Base-by-base conservation (phyloP, 1,284 basidiomycete genomes). In the Austroboletus olivaceoglutinosus region DNA sequence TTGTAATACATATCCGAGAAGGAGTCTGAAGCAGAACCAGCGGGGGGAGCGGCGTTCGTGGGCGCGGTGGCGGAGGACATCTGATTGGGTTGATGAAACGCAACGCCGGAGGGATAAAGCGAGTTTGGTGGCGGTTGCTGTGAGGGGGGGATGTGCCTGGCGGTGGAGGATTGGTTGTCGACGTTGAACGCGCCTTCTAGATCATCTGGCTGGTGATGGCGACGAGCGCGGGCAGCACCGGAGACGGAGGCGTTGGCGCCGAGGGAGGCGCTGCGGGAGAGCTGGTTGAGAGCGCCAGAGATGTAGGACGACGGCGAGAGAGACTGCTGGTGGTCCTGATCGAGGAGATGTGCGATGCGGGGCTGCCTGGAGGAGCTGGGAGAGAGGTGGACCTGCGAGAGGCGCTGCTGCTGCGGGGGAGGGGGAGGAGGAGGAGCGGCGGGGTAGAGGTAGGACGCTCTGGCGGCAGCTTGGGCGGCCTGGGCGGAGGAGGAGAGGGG, bases 1-100 rank as follows among this genome's bases (percentile, higher is more conserved):
- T 76, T 76, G 65, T 79, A 87, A 59, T 87, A 89, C 70, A 83
- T 76, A 61, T 86, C 83, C 45, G 77, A 69, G 69, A 84, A 86
- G 16, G 77, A 66, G 60, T 84, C 82, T 37, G 58, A 55, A 62
- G 64, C 15, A 13, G 30, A 31, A 31, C 30, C 60, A 27, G 56
- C 65, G 54, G 73, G 62, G 51, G 75, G 62, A 53, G 65, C 68
- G 39, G 71, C 23, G 48, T 50, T 60, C 62, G 67, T 60, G 49
- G 69, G 66, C 38, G 71, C 57, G 50, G 74, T 55, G 44, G 64
- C 65, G 29, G 72, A 53, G 48, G 55, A 52, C 54, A 73, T 63
- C 54, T 72, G 71, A 72, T 68, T 76, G 50, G 71, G 68, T 25
- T 64, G 67, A 45, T 81, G 82, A 72, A 82, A 85, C 34, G 75